Conservation (phyloP, 2,329 filamentous ascomycete genomes). For the Trichoderma sp. region DNA sequence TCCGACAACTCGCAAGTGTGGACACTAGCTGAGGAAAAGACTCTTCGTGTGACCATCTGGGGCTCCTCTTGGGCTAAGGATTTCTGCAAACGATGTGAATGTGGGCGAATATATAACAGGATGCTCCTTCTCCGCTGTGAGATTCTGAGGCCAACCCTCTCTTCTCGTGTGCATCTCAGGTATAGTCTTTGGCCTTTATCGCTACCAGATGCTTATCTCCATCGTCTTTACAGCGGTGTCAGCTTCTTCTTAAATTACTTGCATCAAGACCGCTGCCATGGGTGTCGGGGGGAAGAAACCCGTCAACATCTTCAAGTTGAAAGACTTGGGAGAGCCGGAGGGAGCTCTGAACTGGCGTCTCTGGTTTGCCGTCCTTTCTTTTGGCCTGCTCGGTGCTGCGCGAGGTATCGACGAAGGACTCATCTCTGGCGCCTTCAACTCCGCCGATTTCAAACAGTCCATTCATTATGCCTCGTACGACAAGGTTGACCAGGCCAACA, state of each 20-base stretch:
- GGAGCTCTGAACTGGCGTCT: slow-evolving; percentile 77
- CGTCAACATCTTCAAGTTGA: slow-evolving; percentile 66
- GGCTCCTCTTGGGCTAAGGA: neutral
- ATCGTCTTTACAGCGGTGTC: neutral
- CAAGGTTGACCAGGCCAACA: slow-evolving; percentile 61
- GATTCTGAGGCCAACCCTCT: slow-evolving; percentile 1
- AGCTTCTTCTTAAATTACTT: neutral
- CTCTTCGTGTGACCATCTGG: neutral
- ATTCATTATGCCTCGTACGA: slow-evolving; percentile 62
- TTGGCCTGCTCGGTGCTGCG: slow-evolving; percentile 75
- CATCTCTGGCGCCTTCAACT: slow-evolving; percentile 72
- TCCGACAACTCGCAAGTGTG: slow-evolving; percentile 10
- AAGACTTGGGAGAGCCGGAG: slow-evolving; percentile 66
- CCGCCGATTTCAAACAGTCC: slow-evolving; percentile 63
- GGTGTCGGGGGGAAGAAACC: slow-evolving; percentile 58
- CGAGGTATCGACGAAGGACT: slow-evolving; percentile 81
- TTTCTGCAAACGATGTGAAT: neutral
- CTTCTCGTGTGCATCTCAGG: neutral
- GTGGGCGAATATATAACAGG: slow-evolving; percentile 7
- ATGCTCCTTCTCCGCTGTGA: neutral
- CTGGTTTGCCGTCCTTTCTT: slow-evolving; percentile 75
- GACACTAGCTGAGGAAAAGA: neutral
- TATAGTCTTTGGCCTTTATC: neutral
- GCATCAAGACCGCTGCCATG: slow-evolving; percentile 43
- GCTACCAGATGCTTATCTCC: neutral